phyloP scores from a whole-genome alignment of 164 flowering plant species.

The Akebia trifoliata region DNA sequence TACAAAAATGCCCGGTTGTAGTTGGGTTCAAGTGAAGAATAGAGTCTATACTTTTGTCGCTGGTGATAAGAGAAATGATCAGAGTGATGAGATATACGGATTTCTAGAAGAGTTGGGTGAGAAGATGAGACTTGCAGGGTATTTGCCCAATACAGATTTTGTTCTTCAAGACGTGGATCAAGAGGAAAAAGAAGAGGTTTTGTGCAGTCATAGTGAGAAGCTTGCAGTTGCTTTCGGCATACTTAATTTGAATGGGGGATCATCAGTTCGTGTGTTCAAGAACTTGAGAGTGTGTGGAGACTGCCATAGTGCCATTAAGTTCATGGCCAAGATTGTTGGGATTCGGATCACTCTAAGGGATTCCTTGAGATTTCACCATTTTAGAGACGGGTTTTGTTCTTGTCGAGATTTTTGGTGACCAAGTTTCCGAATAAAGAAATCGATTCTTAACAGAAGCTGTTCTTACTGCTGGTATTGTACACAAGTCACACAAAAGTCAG shows the following conservation, averaged over 20 bases:
- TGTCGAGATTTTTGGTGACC: conserved; percentile 55
- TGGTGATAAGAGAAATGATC: conserved; percentile 36
- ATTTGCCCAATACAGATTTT: conserved; percentile 42
- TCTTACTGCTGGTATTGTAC: too few species aligned
- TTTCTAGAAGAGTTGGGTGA: conserved; percentile 36
- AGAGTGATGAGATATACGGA: conserved; percentile 28
- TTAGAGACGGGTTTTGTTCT: conserved; percentile 42
- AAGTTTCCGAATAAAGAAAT: background rate
- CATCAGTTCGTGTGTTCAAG: conserved; percentile 44
- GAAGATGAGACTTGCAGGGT: conserved; percentile 46
- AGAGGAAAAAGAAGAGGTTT: conserved; percentile 45
- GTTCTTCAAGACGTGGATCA: conserved; percentile 53
- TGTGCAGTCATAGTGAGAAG: conserved; percentile 58
- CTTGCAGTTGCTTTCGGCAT: conserved; percentile 54
- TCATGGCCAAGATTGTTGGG: conserved; percentile 42
- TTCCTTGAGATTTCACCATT: conserved; percentile 53
- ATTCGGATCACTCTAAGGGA: conserved; percentile 45
- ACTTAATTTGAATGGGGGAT: conserved; percentile 37
- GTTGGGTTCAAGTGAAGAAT: conserved; percentile 53
- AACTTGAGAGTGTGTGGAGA: conserved; percentile 60
- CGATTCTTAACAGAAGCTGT: background rate
- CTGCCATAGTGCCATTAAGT: conserved; percentile 55
- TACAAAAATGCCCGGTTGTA: conserved; percentile 46
- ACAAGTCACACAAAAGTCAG: background rate
- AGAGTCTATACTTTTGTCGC: conserved; percentile 44